phyloP scores from a whole-genome alignment of 2,329 filamentous ascomycete species.

The Trichoderma sp. region DNA sequence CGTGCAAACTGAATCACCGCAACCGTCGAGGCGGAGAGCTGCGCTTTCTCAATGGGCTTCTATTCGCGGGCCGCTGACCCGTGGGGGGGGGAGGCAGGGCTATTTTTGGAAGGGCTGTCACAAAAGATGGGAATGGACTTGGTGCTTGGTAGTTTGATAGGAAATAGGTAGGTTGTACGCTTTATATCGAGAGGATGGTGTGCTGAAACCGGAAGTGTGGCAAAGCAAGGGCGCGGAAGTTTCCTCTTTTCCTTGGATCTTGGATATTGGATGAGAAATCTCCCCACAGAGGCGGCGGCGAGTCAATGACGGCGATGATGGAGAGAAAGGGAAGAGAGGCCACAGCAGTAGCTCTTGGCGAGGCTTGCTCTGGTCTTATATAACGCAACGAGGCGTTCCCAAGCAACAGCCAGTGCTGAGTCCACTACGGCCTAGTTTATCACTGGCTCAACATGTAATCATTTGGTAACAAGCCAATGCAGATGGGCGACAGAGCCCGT shows the following conservation, averaged over 20 bases:
- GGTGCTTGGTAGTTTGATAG: neutral
- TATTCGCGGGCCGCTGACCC: neutral
- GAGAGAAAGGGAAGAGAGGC: slow-evolving; percentile 4
- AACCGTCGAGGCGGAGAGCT: neutral
- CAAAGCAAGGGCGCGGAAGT: neutral
- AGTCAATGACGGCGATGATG: neutral
- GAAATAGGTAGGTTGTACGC: neutral
- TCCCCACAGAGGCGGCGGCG: neutral
- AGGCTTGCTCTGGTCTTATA: slow-evolving; percentile 20
- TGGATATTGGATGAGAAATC: no score
- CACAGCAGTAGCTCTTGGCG: neutral
- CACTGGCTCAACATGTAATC: neutral
- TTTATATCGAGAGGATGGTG: slow-evolving; percentile 1
- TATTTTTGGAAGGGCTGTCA: slow-evolving; percentile 4
- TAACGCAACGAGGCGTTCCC: neutral
- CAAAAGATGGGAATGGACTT: neutral
- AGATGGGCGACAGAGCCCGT: neutral
- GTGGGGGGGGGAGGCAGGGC: neutral
- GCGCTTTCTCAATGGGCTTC: neutral
- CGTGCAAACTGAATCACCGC: slow-evolving; percentile 19
- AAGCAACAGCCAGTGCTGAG: neutral
- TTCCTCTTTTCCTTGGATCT: neutral
- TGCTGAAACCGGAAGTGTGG: slow-evolving; percentile 7
- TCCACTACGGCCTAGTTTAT: neutral
- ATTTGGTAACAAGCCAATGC: neutral